Evolutionary conservation across 805 yeast species (phyloP).

Genomic region (Cyberlindnera mississippiensis): DNA sequence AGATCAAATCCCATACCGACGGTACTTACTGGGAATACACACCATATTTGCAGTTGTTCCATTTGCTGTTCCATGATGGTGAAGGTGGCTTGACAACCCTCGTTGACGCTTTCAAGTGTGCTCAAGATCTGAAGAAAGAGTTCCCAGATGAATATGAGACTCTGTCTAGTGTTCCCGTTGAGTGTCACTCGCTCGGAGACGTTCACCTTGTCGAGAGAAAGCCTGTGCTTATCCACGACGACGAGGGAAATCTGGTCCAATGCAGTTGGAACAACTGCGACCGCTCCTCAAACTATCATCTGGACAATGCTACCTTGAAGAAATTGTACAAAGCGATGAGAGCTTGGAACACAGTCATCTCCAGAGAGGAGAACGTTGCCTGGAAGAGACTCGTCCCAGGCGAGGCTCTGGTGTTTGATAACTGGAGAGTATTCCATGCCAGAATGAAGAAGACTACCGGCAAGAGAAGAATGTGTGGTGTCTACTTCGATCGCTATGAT

Average conservation of each 20-base stretch:
- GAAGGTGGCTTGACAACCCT: conserved; percentile 65
- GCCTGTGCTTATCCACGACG: conserved; percentile 55
- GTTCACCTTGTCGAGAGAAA: conserved; percentile 61
- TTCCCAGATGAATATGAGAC: conserved; percentile 50
- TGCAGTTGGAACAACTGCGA: conserved; percentile 72
- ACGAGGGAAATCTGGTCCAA: conserved; percentile 49
- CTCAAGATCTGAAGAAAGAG: conserved; percentile 40
- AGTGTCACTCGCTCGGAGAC: conserved; percentile 78
- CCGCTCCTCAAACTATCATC: conserved; percentile 49
- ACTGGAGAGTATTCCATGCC: conserved; percentile 70
- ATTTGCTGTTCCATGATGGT: conserved; percentile 59
- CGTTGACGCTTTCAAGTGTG: conserved; percentile 64
- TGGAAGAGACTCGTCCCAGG: conserved; percentile 60
- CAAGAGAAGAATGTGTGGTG: conserved; percentile 67
- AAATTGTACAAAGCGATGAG: conserved; percentile 53
- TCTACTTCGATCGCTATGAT: conserved; percentile 66
- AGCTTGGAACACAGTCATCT: conserved; percentile 51
- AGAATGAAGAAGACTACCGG: conserved; percentile 61
- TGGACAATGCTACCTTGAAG: conserved; percentile 41
- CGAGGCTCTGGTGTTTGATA: conserved; percentile 62
- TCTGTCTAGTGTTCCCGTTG: conserved; percentile 46
- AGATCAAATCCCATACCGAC: conserved; percentile 63
- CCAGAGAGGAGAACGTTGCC: conserved; percentile 46
- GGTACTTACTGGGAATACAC: conserved; percentile 75
- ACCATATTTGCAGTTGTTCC: conserved; percentile 69